Base-by-base conservation (phyloP, 2,329 filamentous ascomycete species). In the Fusarium udum region DNA sequence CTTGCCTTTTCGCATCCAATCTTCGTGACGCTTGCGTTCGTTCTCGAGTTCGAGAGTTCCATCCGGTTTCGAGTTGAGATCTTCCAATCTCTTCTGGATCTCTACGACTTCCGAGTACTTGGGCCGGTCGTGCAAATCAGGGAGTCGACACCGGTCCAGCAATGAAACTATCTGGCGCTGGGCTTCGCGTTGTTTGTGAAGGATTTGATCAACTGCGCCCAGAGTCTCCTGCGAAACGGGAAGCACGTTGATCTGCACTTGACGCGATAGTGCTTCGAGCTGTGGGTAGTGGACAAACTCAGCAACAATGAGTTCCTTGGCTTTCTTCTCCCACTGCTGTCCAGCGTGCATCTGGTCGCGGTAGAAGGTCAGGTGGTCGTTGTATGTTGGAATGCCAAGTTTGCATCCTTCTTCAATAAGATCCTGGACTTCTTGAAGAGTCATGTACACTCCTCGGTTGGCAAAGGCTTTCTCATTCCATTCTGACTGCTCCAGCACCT, bases 1-100 rank as follows among this genome's bases (percentile, higher is more conserved):
- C 84, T 99, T 99, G 57, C 96, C 96, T 78, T 94, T 94, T 37
- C 96, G 90, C 95, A 99, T 99, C 96, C 96, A 99, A 81, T 99
- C 96, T 80, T 99, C 96, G 75, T 98, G 96, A 13, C 94, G 91
- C 80, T 96, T 97, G 74, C 96, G 93, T 81, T 98, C 95, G 73
- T 94, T 95, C 79, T 99, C 96, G 9, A 99, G 88, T 78, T 99
- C 96, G 39, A 97, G 88, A 0, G 95, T 97, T 5, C 96, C 96
- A 45, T 89, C 90, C 0, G 96, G 96, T 79, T 98, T 98, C 72
- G 94, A 97, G 77, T 97, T 97, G 15, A 98, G 87, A 60, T 96
- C 94, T 65, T 94, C 93, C 18, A 99, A 84, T 69, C 92, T 92
- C 78, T 95, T 94, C 85, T 96, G 94, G 15, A 98, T 91, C 49